phyloP scores from a whole-genome alignment of 2,329 filamentous ascomycete genomes.

The Dothistroma septosporum region DNA sequence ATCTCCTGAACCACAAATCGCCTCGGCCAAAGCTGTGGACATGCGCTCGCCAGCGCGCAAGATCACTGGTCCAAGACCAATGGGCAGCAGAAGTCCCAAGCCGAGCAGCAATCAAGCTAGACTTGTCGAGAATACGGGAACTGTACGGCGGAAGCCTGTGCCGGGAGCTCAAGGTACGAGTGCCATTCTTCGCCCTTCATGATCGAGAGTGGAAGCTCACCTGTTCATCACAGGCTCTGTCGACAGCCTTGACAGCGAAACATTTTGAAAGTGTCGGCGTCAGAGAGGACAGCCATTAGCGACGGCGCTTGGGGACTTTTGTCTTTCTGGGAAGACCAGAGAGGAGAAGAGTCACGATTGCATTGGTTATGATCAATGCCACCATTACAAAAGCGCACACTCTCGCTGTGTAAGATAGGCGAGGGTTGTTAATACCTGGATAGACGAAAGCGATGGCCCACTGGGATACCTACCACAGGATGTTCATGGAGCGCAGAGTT shows the following conservation, averaged over 20 bases:
- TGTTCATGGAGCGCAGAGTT: not conserved
- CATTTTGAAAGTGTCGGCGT: slow-evolving; percentile 13
- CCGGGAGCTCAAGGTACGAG: slow-evolving; percentile 22
- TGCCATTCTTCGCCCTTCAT: not conserved
- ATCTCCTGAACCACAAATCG: slow-evolving; percentile 30
- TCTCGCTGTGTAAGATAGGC: not conserved
- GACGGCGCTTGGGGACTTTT: not conserved
- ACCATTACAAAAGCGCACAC: not conserved
- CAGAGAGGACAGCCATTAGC: not conserved
- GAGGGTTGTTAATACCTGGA: not conserved
- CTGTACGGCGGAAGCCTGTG: slow-evolving; percentile 31
- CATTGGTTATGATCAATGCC: not conserved
- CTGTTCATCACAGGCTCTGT: slow-evolving; percentile 13
- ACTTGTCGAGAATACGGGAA: slow-evolving; percentile 20
- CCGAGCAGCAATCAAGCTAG: slow-evolving; percentile 12
- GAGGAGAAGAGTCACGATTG: not conserved
- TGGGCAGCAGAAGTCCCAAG: slow-evolving; percentile 39
- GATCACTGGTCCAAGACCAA: slow-evolving; percentile 48
- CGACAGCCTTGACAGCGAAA: slow-evolving; percentile 24
- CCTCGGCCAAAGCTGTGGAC: slow-evolving; percentile 27
- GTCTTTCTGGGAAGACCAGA: not conserved
- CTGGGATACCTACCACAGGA: not conserved
- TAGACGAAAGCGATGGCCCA: not conserved
- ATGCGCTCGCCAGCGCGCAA: slow-evolving; percentile 39
- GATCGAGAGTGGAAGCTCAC: not conserved